Evolutionary conservation across 129 eudicot genomes (phyloP), one percentile per base, ranked within the genome.

Genomic region (Flaveria sonorensis): DNA sequence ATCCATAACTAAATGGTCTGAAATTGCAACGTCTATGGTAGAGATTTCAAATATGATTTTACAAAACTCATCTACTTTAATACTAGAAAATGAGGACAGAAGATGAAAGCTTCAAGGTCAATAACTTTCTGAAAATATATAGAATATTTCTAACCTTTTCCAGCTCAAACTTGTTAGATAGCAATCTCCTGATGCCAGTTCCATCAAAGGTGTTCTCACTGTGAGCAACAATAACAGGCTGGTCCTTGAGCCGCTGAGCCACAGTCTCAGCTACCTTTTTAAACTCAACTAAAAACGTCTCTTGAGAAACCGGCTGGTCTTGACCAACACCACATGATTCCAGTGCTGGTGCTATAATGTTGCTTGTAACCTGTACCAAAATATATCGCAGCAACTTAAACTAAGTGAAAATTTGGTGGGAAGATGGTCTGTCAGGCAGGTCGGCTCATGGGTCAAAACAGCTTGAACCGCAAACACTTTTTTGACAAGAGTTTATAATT

Each of bases 211-310:
- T 85, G 64, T 85, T 95, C 83, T 91, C 97, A 63, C 92, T 95
- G 43, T 95, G 99, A 62, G 99, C 99, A 75, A 95, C 97, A 76
- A 95, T 95, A 50, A 90, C 97, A 12, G 99, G 99, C 80, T 86
- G 93, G 68, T 91, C 99, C 86, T 82, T 91, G 55, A 95, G 96
- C 80, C 76, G 87, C 30, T 82, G 85, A 76, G 85, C 96, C 53
- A 86, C 89, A 55, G 46, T 77, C 82, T 81, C 86, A 0, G 86
- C 88, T 21, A 87, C 89, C 71, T 45, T 83, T 75, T 77, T 91
- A 68, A 95, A 89, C 83, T 86, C 92, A 10, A 40, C 81, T 82
- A 94, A 76, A 77, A 94, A 91, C 7, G 61, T 68, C 40, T 89
- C 99, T 61, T 89, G 96, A 50, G 88, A 70, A 53, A 81, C 83